Conservation (phyloP, 805 yeast genomes). For the Cyberlindnera bimundalis region DNA sequence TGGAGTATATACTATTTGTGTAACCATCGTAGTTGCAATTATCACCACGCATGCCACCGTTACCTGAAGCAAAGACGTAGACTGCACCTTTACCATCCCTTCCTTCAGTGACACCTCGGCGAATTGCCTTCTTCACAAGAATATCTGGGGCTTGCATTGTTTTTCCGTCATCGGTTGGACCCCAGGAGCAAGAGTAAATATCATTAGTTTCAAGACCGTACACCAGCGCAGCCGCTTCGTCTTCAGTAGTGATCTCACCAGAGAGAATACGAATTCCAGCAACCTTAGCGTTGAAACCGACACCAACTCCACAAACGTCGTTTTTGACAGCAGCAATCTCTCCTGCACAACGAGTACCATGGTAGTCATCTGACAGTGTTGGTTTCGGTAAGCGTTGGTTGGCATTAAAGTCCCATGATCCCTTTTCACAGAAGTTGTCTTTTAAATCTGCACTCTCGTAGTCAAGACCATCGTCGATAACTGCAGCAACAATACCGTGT, state of each 20-base stretch:
- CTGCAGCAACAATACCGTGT: constrained; percentile 74
- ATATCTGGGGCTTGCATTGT: constrained; percentile 82
- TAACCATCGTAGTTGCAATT: constrained; percentile 97
- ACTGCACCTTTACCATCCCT: constrained; percentile 77
- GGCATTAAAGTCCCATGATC: constrained; percentile 93
- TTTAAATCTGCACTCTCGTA: constrained; percentile 70
- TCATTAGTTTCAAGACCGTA: constrained; percentile 82
- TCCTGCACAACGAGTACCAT: constrained; percentile 98
- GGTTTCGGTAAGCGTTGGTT: constrained; percentile 77
- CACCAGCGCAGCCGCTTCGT: constrained; percentile 86
- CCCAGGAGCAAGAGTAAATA: constrained; percentile 98
- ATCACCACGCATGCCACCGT: constrained; percentile 81
- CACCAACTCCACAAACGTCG: constrained; percentile 92
- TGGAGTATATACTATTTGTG: constrained; percentile 91
- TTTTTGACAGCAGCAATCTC: constrained; percentile 87
- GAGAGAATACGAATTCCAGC: constrained; percentile 89
- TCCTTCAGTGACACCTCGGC: constrained; percentile 84
- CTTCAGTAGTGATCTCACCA: constrained; percentile 74
- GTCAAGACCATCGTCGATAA: constrained; percentile 94
- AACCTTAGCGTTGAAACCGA: constrained; percentile 83
- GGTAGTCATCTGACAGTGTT: constrained; percentile 74
- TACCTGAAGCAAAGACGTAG: constrained; percentile 95
- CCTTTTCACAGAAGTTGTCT: constrained; percentile 65
- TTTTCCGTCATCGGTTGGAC: constrained; percentile 90
- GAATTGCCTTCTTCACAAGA: constrained; percentile 74